Evolutionary conservation across 768 basidiomycete genomes (phyloP).

Genomic region (Boletus tylopilopsis): DNA sequence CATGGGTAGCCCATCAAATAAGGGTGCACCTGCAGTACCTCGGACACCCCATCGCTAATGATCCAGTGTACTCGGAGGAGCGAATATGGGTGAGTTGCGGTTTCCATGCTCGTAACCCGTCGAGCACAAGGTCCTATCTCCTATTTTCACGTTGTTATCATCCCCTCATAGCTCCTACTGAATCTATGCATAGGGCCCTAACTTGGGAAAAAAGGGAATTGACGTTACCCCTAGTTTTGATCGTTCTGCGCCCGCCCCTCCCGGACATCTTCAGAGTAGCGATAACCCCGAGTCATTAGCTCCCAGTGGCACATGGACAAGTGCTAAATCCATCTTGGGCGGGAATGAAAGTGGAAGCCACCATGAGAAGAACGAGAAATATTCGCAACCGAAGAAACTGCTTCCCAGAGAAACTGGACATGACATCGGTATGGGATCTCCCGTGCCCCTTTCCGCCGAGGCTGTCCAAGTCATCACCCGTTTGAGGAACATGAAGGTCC

Average conservation of each 20-base stretch:
- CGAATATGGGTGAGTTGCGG: slow-evolving; percentile 64
- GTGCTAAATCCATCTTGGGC: neutral
- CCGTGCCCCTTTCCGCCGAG: slow-evolving; percentile 71
- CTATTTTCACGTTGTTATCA: no score
- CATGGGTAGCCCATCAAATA: slow-evolving; percentile 82
- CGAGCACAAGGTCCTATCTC: neutral
- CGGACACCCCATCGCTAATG: slow-evolving; percentile 92
- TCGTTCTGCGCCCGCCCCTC: slow-evolving; percentile 59
- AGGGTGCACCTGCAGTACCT: slow-evolving; percentile 95
- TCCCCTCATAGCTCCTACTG: slow-evolving; percentile 6
- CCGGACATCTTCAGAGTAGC: slow-evolving; percentile 31
- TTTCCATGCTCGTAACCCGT: neutral
- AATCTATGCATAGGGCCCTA: slow-evolving; percentile 49
- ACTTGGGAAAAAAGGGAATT: slow-evolving; percentile 76
- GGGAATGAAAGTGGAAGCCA: neutral
- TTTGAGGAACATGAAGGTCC: slow-evolving; percentile 79
- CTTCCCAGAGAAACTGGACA: slow-evolving; percentile 83
- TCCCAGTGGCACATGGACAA: neutral
- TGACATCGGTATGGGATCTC: slow-evolving; percentile 86
- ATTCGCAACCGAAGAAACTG: slow-evolving; percentile 39
- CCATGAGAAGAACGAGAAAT: neutral
- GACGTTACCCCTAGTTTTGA: slow-evolving; percentile 68
- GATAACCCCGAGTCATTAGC: slow-evolving; percentile 48
- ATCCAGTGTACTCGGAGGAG: slow-evolving; percentile 84
- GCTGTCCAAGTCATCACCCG: slow-evolving; percentile 76